Evolutionary conservation across 129 eudicot genomes (phyloP).

Genomic region (Helianthus tuberosus): DNA sequence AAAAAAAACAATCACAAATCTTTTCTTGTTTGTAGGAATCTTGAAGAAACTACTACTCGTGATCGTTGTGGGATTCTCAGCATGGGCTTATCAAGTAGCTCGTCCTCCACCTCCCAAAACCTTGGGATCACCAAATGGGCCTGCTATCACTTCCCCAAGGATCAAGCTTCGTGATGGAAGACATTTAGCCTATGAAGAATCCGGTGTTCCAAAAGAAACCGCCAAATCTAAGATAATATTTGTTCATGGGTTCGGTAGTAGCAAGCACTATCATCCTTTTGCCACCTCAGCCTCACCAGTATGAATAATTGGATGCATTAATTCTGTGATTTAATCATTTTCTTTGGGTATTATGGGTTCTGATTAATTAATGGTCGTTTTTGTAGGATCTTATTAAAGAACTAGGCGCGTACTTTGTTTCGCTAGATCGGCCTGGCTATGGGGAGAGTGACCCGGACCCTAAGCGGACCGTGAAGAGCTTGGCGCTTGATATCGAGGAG

Average conservation of each 20-base stretch:
- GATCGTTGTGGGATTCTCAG: slow-evolving; percentile 43
- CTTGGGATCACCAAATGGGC: too few relatives aligned
- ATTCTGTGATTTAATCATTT: too few relatives aligned
- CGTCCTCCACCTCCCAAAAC: slow-evolving; percentile 67
- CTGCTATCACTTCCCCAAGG: too few relatives aligned
- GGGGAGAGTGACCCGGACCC: slow-evolving; percentile 87
- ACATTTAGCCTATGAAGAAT: too few relatives aligned
- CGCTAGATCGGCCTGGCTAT: slow-evolving; percentile 79
- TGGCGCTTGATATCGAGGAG: slow-evolving; percentile 66
- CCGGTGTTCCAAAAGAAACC: too few relatives aligned
- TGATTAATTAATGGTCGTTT: not conserved
- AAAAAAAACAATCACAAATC: not conserved
- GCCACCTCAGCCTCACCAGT: slow-evolving; percentile 49
- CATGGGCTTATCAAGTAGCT: slow-evolving; percentile 64
- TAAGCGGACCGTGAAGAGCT: slow-evolving; percentile 47
- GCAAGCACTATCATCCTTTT: slow-evolving; percentile 56
- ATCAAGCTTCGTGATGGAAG: too few relatives aligned
- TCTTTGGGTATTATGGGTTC: not conserved
- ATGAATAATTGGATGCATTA: not conserved
- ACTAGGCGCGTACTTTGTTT: slow-evolving; percentile 56
- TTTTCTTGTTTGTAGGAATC: not conserved
- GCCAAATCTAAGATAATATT: slow-evolving; percentile 57
- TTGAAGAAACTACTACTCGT: slow-evolving; percentile 28
- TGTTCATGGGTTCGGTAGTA: slow-evolving; percentile 60
- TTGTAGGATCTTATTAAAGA: slow-evolving; percentile 52